Evolutionary conservation across 2,329 filamentous ascomycete genomes (phyloP), one percentile per base, ranked within the genome.

Genomic region (Pseudogymnoascus sp.): DNA sequence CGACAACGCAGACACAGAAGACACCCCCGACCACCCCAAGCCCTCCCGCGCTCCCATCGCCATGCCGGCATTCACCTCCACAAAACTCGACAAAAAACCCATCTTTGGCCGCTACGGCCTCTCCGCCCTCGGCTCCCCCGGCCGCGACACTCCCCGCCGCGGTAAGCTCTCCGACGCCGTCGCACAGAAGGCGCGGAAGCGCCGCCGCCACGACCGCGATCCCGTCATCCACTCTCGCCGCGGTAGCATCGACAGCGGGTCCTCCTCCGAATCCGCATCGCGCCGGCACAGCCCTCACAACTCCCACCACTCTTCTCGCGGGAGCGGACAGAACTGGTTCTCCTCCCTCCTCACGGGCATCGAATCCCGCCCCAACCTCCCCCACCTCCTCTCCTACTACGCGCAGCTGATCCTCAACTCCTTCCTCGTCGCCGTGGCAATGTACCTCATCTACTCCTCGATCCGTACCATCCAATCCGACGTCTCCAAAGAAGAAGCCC

Each of bases 351-450:
- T 89, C 70, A 79, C 81, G 16, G 85, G 86, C 74, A 78, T 90
- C 63, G 85, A 87, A 69, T 79, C 81, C 4, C 85, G 89, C 68
- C 87, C 87, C 0, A 81, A 85, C 65, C 80, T 89, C 7, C 87
- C 87, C 0, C 80, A 83, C 63, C 85, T 88, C 28, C 78, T 90
- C 14, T 86, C 85, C 16, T 87, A 81, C 76, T 90, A 87, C 76
- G 81, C 85, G 11, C 86, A 89, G 72, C 78, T 89, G 57, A 71
- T 78, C 5, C 68, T 83, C 64, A 83, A 83, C 64, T 70, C 79
- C 51, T 77, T 79, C 61, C 74, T 84, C 23, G 78, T 81, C 36
- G 75, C 75, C 11, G 70, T 81, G 1, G 75, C 76, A 3, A 77
- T 82, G 19, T 74, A 71, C 34, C 68, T 68, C 6, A 67, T 75